Percentiles rank a stretch among this genome's conserved stretches.
Conservation (phyloP, 1,139 yeast genomes). For the Geotrichum siamense region DNA sequence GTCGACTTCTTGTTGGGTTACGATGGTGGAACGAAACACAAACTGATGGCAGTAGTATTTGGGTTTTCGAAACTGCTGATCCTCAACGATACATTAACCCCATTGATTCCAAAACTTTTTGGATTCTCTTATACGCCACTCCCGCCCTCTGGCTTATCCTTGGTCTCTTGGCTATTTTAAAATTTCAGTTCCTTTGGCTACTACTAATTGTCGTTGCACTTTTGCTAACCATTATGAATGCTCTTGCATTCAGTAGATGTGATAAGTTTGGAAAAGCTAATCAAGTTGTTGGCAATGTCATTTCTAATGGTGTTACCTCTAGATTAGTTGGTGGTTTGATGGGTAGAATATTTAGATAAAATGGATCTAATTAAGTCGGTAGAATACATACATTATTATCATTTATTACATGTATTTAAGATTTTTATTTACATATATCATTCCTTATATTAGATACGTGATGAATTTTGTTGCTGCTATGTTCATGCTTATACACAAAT, state of each 20-base stretch:
- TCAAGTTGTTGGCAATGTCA: constrained; percentile 36
- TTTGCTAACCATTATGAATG: constrained; percentile 67
- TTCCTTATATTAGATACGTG: too few relatives aligned
- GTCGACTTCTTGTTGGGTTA: constrained; percentile 80
- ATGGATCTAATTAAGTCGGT: too few relatives aligned
- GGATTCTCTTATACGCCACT: constrained; percentile 68
- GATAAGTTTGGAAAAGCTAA: constrained; percentile 87
- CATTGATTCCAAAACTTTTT: constrained; percentile 81
- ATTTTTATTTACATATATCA: too few relatives aligned
- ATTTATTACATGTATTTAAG: too few relatives aligned
- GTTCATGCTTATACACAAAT: too few relatives aligned
- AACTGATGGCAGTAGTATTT: constrained; percentile 56
- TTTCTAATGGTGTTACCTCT: constrained; percentile 26
- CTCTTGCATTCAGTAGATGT: constrained; percentile 84
- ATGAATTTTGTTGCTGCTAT: too few relatives aligned
- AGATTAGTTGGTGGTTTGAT: constrained; percentile 20
- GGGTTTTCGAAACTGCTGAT: constrained; percentile 88
- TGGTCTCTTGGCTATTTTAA: constrained; percentile 69
- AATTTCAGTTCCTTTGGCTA: constrained; percentile 69
- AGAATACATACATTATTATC: too few relatives aligned
- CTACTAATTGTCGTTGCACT: constrained; percentile 53
- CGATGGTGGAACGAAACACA: constrained; percentile 81
- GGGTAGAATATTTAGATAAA: constrained; percentile 14
- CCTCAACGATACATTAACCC: constrained; percentile 81
- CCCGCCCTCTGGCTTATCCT: constrained; percentile 71